Base-by-base conservation (phyloP, 305 asterid species). In the Fraxinus paxiana region DNA sequence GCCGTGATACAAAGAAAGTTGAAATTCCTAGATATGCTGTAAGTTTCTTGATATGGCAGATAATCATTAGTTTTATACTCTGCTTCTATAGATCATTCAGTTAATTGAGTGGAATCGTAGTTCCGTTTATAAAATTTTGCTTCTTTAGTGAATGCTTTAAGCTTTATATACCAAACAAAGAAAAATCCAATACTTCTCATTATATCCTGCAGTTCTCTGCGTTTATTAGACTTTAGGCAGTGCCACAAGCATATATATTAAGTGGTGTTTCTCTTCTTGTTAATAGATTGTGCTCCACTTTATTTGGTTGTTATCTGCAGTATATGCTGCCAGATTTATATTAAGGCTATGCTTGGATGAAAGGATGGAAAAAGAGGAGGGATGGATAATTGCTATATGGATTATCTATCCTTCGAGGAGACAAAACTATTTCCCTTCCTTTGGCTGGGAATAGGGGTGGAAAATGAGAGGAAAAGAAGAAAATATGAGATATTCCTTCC, bases 11-110 rank as follows among this genome's bases (percentile, higher is more conserved):
- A 33, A 92, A 86, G 90, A 94, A 85, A 77, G 82, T 81, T 75
- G 93, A 88, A 78, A 78, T 85, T 79, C 96, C 96, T 46, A 92
- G 81, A 85, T 96, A 92, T 86, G 99, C 98, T 65, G 99, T 96
- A 88, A 92, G 97, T 88, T 86, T 82, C 73, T 54, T 61, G 81
- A 6, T 41, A 43, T 37, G 56, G 77, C 35, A 76, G 72, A 43
- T 71, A 63, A 12, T 63, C 34, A 63, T 63, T 63, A 63, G 15
- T 22, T 63, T 67, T 67, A 34, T 9, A 35, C 75, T 54, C 41
- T 56, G 35, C 70, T 67, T 17, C 54, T 73, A 69, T 73, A 46
- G 22, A 54, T 24, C 5, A 0, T n/a, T 51, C 61, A n/a, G 22
- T 51, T 17, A 54, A 54, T 54, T 17, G 26, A 54, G 65, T 17